Conservation (phyloP, 192 early-diverging fungal species). For the Phycomyces blakesleeanus region DNA sequence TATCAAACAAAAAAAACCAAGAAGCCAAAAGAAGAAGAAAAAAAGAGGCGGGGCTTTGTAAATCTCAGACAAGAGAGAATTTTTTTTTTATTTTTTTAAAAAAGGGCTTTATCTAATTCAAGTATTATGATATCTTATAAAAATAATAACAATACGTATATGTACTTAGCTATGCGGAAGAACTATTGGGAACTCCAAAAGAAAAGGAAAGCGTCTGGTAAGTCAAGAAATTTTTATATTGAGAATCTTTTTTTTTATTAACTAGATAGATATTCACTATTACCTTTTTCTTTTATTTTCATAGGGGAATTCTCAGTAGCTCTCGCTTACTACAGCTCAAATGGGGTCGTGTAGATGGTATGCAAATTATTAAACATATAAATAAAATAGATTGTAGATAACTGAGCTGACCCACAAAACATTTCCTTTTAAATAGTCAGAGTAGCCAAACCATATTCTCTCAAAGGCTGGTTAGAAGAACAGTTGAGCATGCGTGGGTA, state of each 20-base stretch:
- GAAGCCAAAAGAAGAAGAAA: no score
- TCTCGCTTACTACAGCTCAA: conserved; percentile 57
- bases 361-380: not conserved
- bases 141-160: no score
- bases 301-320: conserved; percentile 55
- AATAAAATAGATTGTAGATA: not conserved
- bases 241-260: not conserved
- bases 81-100: no score
- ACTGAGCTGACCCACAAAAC: no score
- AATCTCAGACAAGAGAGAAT: no score
- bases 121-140: not conserved
- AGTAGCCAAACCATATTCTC: conserved; percentile 70
- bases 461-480: conserved; percentile 61
- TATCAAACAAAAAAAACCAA: no score
- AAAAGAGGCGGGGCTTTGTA: no score
- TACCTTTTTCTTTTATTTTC: not conserved
- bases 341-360: conserved; percentile 77
- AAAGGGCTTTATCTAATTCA: no score
- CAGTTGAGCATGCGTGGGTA: conserved; percentile 57
- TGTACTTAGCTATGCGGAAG: conserved; percentile 75
- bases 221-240: not conserved
- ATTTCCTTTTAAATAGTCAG: conserved; percentile 45
- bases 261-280: not conserved
- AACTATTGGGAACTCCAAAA: conserved; percentile 77
- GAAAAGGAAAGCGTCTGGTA: conserved; percentile 69